These are phyloP conservation scores for Cryphonectria japonica DNA, from an alignment of 2,329 filamentous ascomycete species.

Conservation along the genomic window DNA sequence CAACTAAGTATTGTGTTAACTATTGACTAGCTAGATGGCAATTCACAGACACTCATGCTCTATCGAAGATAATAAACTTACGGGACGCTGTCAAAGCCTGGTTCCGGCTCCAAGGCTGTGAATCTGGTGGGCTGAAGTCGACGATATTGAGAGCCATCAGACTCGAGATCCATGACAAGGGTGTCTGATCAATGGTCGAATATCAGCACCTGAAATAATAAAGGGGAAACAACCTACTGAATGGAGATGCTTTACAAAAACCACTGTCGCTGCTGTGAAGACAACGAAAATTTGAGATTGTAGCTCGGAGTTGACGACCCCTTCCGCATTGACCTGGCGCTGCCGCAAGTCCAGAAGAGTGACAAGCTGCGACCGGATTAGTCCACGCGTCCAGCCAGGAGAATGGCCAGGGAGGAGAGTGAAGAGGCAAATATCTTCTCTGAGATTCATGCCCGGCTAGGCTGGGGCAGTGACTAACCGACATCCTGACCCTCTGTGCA, in stretches of 20 bases:
- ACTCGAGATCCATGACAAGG: slow-evolving; percentile 13
- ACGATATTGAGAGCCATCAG: slow-evolving; percentile 8
- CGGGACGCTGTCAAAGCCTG: not conserved
- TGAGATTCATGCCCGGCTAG: not conserved
- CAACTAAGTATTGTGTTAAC: not conserved
- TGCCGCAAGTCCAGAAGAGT: slow-evolving; percentile 3
- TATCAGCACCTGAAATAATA: not conserved
- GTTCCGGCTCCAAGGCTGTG: not conserved
- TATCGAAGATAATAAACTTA: not conserved
- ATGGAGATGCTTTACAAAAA: not conserved
- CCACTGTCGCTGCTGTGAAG: slow-evolving; percentile 13
- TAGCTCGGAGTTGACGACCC: slow-evolving; percentile 9
- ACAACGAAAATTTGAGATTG: slow-evolving; percentile 12
- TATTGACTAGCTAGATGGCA: not conserved
- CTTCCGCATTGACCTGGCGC: slow-evolving; percentile 14
- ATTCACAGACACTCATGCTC: not conserved
- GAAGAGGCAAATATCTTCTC: not conserved
- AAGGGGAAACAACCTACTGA: not conserved
- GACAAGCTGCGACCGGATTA: not conserved
- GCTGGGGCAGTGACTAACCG: not conserved
- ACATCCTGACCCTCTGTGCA: slow-evolving; percentile 1
- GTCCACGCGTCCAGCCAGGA: not conserved
- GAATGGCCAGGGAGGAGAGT: not conserved
- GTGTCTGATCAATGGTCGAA: not conserved
- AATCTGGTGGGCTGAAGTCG: slow-evolving; percentile 6